These are phyloP conservation scores for Apiotrichum veenhuisii DNA, from an alignment of 1,284 basidiomycete species.

Conservation along the genomic window DNA sequence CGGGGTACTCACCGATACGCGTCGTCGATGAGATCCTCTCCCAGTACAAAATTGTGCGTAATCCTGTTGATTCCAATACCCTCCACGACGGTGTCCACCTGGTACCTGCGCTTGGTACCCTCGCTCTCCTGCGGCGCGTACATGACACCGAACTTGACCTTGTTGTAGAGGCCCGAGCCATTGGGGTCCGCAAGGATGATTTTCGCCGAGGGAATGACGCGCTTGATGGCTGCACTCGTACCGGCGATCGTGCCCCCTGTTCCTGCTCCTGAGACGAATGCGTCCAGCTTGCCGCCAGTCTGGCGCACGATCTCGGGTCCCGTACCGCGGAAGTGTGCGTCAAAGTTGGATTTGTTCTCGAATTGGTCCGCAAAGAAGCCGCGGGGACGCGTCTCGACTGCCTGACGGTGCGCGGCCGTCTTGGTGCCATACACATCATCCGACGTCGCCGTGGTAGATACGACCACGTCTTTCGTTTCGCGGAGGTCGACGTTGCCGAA, in stretches of 20 bases:
- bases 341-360: slow-evolving; percentile 86
- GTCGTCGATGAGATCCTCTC: slow-evolving; percentile 75
- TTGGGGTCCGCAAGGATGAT: slow-evolving; percentile 86
- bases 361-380: slow-evolving; percentile 87
- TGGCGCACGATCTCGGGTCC: slow-evolving; percentile 96
- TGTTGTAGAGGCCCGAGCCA: slow-evolving; percentile 89
- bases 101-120: slow-evolving; percentile 76
- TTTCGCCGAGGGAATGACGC: slow-evolving; percentile 52
- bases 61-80: slow-evolving; percentile 62
- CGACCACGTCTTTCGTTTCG: slow-evolving; percentile 34
- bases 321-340: slow-evolving; percentile 84
- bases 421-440: slow-evolving; percentile 29
- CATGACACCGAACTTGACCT: slow-evolving; percentile 91
- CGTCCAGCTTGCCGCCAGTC: slow-evolving; percentile 74
- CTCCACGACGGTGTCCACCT: slow-evolving; percentile 75
- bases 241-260: slow-evolving; percentile 95
- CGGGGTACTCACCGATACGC: slow-evolving; percentile 67
- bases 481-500: slow-evolving; percentile 59
- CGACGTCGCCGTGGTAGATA: slow-evolving; percentile 59
- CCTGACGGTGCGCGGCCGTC: slow-evolving; percentile 3
- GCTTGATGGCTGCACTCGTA: slow-evolving; percentile 69
- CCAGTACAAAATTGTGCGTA: slow-evolving; percentile 80
- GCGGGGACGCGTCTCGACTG: slow-evolving; percentile 31
- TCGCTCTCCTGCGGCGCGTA: slow-evolving; percentile 87
- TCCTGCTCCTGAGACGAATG: slow-evolving; percentile 92